Base-by-base conservation (phyloP, 345 rosid species). In the Cardamine occulta region DNA sequence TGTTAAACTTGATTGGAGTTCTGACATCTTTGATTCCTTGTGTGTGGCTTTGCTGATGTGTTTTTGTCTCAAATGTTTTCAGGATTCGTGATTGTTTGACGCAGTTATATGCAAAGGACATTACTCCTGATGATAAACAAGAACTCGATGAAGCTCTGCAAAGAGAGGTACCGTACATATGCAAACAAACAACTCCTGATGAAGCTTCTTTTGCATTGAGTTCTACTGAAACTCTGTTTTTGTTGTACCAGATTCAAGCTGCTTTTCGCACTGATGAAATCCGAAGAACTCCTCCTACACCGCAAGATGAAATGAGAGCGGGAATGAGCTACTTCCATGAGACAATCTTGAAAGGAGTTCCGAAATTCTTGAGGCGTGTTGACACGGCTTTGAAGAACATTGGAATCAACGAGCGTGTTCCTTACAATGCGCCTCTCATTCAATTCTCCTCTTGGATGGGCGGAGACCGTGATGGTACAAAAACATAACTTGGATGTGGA, bases 391-490 rank as follows among this genome's bases (percentile, higher is more conserved):
- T 95, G 75, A 92, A 92, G 88, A 95, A 89, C 84, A 86, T 95
- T 34, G 99, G 99, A 61, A 90, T 92, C 56, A 87, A 84, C 35
- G 97, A 95, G 73, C 92, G 97, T 19, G 87, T 95, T 79, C 99
- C 99, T 44, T 95, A 95, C 80, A 95, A 95, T 64, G 99, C 98
- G 2, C 99, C 99, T 64, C 92, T 95, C 26, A 95, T 95, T 71
- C 97, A 95, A 23, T 95, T 95, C 82, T 92, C 98, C 52, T 95
- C 99, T 40, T 95, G 99, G 99, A 95, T 95, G 99, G 99, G 99
- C 7, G 99, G 99, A 11, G 98, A 95, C 68, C 99, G 98, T 80
- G 97, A 95, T 81, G 99, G 97, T 95, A 66, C 29, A 19, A 19
- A 19, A 19, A 19, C 19, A 19, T 19, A 19, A 19, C 19, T 19